Evolutionary conservation across 1,139 yeast genomes (phyloP).

Genomic region (Lodderomyces orthopsilosis): DNA sequence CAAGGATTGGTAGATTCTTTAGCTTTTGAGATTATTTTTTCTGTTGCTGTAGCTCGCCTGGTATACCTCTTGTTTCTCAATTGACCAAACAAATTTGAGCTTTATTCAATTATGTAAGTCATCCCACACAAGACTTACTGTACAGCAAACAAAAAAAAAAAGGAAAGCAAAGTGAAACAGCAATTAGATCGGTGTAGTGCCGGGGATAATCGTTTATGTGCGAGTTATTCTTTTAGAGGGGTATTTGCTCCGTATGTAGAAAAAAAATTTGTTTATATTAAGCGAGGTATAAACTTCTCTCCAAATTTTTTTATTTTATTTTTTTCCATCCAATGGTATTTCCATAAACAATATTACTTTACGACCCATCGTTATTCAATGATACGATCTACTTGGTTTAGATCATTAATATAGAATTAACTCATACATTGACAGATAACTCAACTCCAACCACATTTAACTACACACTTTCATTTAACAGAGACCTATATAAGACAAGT

Average conservation of each 20-base stretch:
- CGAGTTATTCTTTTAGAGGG: no score
- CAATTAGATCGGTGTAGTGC: no score
- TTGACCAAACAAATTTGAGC: background rate
- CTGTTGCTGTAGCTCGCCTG: background rate
- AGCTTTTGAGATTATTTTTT: no score
- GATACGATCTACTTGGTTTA: background rate
- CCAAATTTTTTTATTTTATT: background rate
- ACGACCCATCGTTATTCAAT: background rate
- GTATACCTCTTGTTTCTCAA: background rate
- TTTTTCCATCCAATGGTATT: conserved; percentile 1
- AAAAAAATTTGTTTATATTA: no score
- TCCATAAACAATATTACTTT: no score
- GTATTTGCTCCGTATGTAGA: no score
- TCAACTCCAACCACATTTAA: background rate
- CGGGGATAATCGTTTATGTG: no score
- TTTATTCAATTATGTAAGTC: background rate
- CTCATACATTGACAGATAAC: background rate
- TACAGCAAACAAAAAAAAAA: background rate
- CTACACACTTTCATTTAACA: background rate
- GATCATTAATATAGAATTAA: background rate
- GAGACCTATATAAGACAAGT: no score
- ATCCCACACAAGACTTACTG: background rate
- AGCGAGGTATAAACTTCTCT: background rate
- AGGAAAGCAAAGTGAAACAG: no score
- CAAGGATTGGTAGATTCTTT: no score